Evolutionary conservation across 176 grass and related monocot species (phyloP).

Genomic region (Puccinellia tenuiflora): DNA sequence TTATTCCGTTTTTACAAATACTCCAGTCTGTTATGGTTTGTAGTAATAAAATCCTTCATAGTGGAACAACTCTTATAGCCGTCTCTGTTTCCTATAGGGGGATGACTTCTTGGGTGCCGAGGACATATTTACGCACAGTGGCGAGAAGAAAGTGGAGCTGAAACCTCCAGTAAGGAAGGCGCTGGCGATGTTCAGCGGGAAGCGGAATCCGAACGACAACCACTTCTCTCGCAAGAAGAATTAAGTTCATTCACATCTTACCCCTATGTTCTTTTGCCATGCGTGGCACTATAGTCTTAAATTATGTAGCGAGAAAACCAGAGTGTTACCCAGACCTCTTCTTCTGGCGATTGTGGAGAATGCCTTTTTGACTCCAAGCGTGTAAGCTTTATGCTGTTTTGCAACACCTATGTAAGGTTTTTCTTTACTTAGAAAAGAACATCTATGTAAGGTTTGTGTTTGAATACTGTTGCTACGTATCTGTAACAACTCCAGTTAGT

Average conservation of each 20-base stretch:
- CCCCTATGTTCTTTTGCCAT: neutral
- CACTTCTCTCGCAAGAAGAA: constrained; percentile 78
- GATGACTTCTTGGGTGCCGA: constrained; percentile 57
- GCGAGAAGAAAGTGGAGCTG: constrained; percentile 58
- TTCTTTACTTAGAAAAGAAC: neutral
- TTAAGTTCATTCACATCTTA: neutral
- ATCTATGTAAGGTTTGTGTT: neutral
- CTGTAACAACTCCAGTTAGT: too few relatives aligned
- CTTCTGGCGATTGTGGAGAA: neutral
- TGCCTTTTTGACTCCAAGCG: neutral
- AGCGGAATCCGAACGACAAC: constrained; percentile 93
- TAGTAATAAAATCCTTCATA: neutral
- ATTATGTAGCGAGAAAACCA: neutral
- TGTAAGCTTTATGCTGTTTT: constrained; percentile 9
- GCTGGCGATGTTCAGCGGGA: constrained; percentile 79
- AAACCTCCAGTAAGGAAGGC: constrained; percentile 95
- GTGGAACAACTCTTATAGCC: neutral
- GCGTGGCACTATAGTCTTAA: neutral
- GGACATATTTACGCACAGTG: constrained; percentile 71
- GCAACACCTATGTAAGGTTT: constrained; percentile 14
- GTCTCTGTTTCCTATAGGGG: constrained; percentile 40
- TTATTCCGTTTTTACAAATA: neutral
- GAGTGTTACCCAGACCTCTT: neutral
- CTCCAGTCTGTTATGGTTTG: neutral
- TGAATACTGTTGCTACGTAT: too few relatives aligned